Percentiles rank a stretch among this genome's conserved stretches.
These are phyloP conservation scores for Calonectria pseudoturangicola DNA, from an alignment of 2,329 filamentous ascomycete genomes.

Conservation along the genomic window DNA sequence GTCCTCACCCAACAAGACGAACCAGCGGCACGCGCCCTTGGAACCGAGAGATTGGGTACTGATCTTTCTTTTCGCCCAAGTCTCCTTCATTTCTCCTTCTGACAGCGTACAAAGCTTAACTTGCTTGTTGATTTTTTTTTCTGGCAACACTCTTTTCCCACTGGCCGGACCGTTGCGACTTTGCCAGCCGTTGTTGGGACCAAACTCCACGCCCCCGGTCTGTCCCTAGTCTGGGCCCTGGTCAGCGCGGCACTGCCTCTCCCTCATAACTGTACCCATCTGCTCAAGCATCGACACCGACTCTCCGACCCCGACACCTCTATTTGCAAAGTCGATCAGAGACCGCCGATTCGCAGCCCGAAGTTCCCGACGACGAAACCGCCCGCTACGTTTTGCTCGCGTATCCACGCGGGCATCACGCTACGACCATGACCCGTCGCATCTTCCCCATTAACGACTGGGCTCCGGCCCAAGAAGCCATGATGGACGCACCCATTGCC, in stretches of 20 bases:
- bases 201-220: conserved; percentile 22
- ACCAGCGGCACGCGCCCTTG: conserved; percentile 20
- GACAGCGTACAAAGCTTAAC: conserved; percentile 2
- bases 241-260: conserved; percentile 33
- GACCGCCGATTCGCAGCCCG: conserved; percentile 21
- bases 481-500: conserved; percentile 49
- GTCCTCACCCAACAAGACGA: conserved; percentile 6
- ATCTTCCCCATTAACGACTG: conserved; percentile 65
- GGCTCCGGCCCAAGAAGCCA: conserved; percentile 66
- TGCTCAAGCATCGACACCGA: conserved; percentile 20
- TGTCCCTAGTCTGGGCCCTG: conserved; percentile 14
- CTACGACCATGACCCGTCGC: conserved; percentile 58
- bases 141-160: conserved; percentile 8
- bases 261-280: conserved; percentile 27
- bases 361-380: conserved; percentile 13
- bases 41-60: conserved; percentile 24
- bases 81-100: conserved; percentile 19
- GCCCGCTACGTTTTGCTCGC: conserved; percentile 20
- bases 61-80: conserved; percentile 1
- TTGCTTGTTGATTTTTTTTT: conserved; percentile 20
- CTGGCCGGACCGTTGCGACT: conserved; percentile 16
- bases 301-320: conserved; percentile 20
- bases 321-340: conserved; percentile 12
- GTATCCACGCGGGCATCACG: conserved; percentile 35
- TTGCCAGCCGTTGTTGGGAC: conserved; percentile 25